Base-by-base conservation (phyloP, 768 basidiomycete species). In the Boletus fagicola region DNA sequence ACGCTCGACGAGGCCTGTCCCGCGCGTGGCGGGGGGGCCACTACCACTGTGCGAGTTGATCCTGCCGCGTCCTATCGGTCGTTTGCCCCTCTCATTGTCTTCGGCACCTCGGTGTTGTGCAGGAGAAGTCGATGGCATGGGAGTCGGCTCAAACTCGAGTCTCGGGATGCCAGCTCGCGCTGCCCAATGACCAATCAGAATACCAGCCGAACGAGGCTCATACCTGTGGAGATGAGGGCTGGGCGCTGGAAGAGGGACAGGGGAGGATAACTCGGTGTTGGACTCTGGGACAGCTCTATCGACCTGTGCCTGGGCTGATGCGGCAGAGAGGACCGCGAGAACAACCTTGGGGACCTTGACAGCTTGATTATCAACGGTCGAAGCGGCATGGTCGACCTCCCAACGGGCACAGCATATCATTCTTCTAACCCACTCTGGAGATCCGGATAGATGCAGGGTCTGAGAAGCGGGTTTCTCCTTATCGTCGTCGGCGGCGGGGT, bases 351-450 rank as follows among this genome's bases (percentile, higher is more conserved):
- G 76, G 9, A 72, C 59, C 46, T 65, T 65, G 13, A 61, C 30
- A 8, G 44, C 20, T 22, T 57, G 44, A 0, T 67, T 64, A 28
- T 72, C 65, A 35, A 64, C 45, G 33, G 76, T 73, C 5, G 71
- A 57, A 18, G 64, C 57, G n/a, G 80, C 80, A 54, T 86, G 77
- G 47, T 87, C 79, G 42, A 80, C 69, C 66, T 90, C 89, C 87
- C 87, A 93, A 18, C 80, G 81, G 3, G 87, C 88, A 66, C 91
- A 92, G 67, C 88, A 93, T 56, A 93, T 86, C 35, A 88, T 89
- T 56, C 90, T 81, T 60, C 91, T 83, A 30, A 92, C 81, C 91
- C 91, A 93, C 66, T 93, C 91, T 13, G 91, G 91, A 10, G 86
- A 85, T 6, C 76, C 68, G 33, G 69, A 70, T 0, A 68, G 54